Evolutionary conservation across 768 basidiomycete genomes (phyloP).

Genomic region (Boletus vermiculosoides): DNA sequence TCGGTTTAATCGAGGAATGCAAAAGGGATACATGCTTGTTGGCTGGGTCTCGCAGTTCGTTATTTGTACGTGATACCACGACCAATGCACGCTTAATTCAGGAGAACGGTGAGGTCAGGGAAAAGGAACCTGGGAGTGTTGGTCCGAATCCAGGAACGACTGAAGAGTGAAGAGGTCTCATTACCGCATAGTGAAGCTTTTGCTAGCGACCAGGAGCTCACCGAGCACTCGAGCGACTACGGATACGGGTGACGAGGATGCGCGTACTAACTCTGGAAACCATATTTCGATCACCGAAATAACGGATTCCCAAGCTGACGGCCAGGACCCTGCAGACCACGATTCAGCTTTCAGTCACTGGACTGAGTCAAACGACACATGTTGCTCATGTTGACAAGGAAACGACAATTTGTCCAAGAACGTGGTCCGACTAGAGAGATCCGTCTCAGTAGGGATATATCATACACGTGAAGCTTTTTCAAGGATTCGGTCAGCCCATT

Average conservation of each 20-base stretch:
- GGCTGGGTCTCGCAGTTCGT: slow-evolving; percentile 6
- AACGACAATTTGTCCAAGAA: slow-evolving; percentile 16
- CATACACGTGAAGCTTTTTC: slow-evolving; percentile 1
- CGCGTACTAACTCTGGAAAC: neutral
- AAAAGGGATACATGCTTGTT: slow-evolving; percentile 14
- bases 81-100: slow-evolving; percentile 22
- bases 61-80: slow-evolving; percentile 29
- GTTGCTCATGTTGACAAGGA: slow-evolving; percentile 14
- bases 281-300: neutral
- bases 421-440: neutral
- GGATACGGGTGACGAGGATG: neutral
- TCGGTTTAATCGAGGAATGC: slow-evolving; percentile 14
- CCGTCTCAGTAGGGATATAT: neutral
- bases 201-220: neutral
- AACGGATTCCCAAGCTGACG: neutral
- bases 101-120: slow-evolving; percentile 26
- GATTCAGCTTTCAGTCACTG: neutral
- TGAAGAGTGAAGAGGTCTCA: neutral
- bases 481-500: neutral
- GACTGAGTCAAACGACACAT: slow-evolving; percentile 7
- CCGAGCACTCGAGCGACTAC: neutral
- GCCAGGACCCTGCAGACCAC: slow-evolving; percentile 3
- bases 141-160: neutral
- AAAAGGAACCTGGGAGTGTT: slow-evolving; percentile 1
- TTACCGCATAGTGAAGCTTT: neutral